Evolutionary conservation across 73 alveolate species (phyloP), one percentile per base, ranked within the genome.

Genomic region (Symbiodinium natans): DNA sequence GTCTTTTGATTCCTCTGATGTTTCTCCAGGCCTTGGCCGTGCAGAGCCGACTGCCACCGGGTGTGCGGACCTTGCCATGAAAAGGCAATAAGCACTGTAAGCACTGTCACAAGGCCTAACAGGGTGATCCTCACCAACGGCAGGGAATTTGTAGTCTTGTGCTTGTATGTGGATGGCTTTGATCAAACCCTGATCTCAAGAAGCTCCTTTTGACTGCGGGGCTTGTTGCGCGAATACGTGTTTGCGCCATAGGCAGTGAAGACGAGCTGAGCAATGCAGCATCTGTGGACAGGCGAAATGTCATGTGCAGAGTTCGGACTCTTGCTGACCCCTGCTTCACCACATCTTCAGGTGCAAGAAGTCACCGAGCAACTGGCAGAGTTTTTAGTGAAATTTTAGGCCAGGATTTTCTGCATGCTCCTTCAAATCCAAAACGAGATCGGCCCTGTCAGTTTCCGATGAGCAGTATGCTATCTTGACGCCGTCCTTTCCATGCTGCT

Each of bases 211-310:
- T n/a, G n/a, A n/a, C n/a, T n/a, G n/a, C n/a, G n/a, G n/a, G n/a
- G n/a, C n/a, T n/a, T n/a, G n/a, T n/a, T n/a, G n/a, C n/a, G n/a
- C n/a, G n/a, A n/a, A n/a, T n/a, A n/a, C n/a, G n/a, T n/a, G n/a
- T n/a, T n/a, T n/a, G n/a, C n/a, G n/a, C n/a, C n/a, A n/a, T 31
- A 83, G 92, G 92, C 92, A n/a, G 92, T 83, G 92, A 83, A 31
- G 92, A 83, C 27, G 92, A 83, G 74, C 74, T 83, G 42, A 83
- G 92, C 92, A 41, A 41, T 34, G 92, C 92, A 2, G 92, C 92
- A 8, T 83, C 92, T 10, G 92, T 83, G 43, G 92, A 83, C 75
- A 83, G 42, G 92, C 77, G 34, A 21, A 36, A 0, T 29, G 38
- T 27, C 23, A 27, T 23, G 33, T 23, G 80, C 80, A 6, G 13